Conservation (phyloP, 495 filamentous ascomycete species). For the Xylaria bambusicola region DNA sequence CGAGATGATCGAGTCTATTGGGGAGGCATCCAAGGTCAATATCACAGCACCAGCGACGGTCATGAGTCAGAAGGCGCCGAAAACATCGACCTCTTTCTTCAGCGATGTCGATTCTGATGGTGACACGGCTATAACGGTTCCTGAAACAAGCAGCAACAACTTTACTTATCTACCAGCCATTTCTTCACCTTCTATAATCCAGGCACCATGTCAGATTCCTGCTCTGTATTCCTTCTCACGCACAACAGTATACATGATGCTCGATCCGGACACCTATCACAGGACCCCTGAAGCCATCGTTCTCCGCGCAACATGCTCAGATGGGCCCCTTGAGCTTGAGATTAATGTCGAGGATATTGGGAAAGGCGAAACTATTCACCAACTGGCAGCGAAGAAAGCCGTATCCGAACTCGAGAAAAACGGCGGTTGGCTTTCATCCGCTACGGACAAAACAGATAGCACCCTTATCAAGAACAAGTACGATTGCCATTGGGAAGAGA, state of each 20-base stretch:
- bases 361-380: slow-evolving; percentile 67
- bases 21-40: slow-evolving; percentile 42
- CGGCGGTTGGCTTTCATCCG: slow-evolving; percentile 63
- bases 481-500: slow-evolving; percentile 49
- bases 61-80: not conserved
- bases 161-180: slow-evolving; percentile 54
- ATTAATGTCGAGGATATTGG: slow-evolving; percentile 37
- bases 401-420: slow-evolving; percentile 68
- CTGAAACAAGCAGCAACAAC: slow-evolving; percentile 30
- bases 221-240: slow-evolving; percentile 64
- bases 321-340: slow-evolving; percentile 60
- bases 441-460: slow-evolving; percentile 42
- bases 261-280: slow-evolving; percentile 51
- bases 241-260: slow-evolving; percentile 62
- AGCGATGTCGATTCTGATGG: slow-evolving; percentile 49
- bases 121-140: slow-evolving; percentile 24
- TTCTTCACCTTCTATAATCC: slow-evolving; percentile 55
- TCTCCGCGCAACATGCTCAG: slow-evolving; percentile 53
- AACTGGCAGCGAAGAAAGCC: slow-evolving; percentile 68
- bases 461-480: slow-evolving; percentile 52
- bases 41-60: slow-evolving; percentile 1
- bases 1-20: slow-evolving; percentile 58
- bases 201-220: slow-evolving; percentile 63
- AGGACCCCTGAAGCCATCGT: slow-evolving; percentile 55
- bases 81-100: slow-evolving; percentile 53